A percentile compares a stretch with the other conserved stretches of the same genome.
phyloP scores from a whole-genome alignment of 768 basidiomycete genomes.

The Lyophyllum semitale region DNA sequence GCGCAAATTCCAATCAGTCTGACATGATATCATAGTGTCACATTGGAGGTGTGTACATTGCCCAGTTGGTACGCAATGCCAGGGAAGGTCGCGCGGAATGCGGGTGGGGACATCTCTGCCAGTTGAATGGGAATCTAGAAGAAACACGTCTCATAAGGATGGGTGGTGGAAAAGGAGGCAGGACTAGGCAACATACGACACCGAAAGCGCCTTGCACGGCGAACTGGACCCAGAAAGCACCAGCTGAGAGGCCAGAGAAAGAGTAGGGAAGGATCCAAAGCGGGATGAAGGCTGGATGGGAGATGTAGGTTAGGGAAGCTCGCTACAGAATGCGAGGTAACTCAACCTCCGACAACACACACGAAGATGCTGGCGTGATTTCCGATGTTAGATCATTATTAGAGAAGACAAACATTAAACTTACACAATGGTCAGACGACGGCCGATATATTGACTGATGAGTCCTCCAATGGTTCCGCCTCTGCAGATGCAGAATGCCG shows the following conservation, averaged over 20 bases:
- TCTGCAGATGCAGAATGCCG: too few relatives aligned
- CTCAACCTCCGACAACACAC: constrained; percentile 53
- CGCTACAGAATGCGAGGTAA: too few relatives aligned
- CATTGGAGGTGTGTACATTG: constrained; percentile 58
- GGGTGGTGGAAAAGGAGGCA: constrained; percentile 32
- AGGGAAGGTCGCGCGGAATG: constrained; percentile 86
- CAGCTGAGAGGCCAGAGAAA: constrained; percentile 73
- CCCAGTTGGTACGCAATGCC: constrained; percentile 86
- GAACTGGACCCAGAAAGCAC: constrained; percentile 85
- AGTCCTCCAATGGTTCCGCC: constrained; percentile 21
- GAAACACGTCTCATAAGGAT: constrained; percentile 38
- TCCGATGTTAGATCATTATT: neutral
- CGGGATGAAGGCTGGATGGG: constrained; percentile 56
- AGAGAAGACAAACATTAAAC: neutral
- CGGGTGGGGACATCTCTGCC: constrained; percentile 83
- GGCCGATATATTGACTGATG: constrained; percentile 22
- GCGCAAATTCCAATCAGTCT: too few relatives aligned
- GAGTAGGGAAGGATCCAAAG: constrained; percentile 80
- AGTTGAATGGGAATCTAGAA: constrained; percentile 71
- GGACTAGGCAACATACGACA: constrained; percentile 53
- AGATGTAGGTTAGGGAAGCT: neutral
- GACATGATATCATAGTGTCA: too few relatives aligned
- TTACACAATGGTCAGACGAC: constrained; percentile 24
- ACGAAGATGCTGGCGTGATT: constrained; percentile 49
- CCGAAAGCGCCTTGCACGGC: constrained; percentile 94